Base-by-base conservation (phyloP, 2,329 filamentous ascomycete species). In the Ceratocystis ficicola region DNA sequence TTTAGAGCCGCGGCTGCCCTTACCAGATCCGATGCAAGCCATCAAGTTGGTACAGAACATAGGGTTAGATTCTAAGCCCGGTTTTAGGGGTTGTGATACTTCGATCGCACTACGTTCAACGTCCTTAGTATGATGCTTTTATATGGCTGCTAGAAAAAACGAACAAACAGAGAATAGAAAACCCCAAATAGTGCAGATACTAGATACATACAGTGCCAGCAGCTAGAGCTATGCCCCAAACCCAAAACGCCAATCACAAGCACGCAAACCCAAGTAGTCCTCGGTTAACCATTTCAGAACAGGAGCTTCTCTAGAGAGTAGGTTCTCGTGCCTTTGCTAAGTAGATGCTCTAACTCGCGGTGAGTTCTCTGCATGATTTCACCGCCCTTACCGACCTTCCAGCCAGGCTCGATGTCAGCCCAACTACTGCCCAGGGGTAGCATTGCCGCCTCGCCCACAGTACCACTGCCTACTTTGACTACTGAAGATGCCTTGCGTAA, bases 271-370 rank as follows among this genome's bases (percentile, higher is more conserved):
- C 60, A n/a, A 55, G 44, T 4, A 66, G 28, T n/a, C 44, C 30
- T 15, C 10, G 50, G 12, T 17, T 28, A 10, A 28, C 15, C 48
- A 44, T 17, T 30, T 50, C 61, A 90, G 71, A 90, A 78, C 64
- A 81, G 75, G 70, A 95, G 85, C 75, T 85, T 84, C 77, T 96
- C 90, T 70, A 93, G 81, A 60, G 88, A 90, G 77, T 96, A 96
- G 70, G 86, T 84, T 66, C 88, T 88, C 68, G 92, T 87, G 73
- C 86, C 86, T 76, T 89, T 88, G 73, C 88, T 90, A 72, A 88
- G 84, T 74, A 95, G 76, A 75, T 88, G 84, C 20, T 88, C 89
- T 67, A 86, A 85, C 76, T 95, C 88, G 74, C 90, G 80, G 70
- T 78, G 79, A 70, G 81, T 90, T 70, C 89, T 83, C 73, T 82